phyloP scores from a whole-genome alignment of 2,329 filamentous ascomycete species.

The Colletotrichum orchidophilum region DNA sequence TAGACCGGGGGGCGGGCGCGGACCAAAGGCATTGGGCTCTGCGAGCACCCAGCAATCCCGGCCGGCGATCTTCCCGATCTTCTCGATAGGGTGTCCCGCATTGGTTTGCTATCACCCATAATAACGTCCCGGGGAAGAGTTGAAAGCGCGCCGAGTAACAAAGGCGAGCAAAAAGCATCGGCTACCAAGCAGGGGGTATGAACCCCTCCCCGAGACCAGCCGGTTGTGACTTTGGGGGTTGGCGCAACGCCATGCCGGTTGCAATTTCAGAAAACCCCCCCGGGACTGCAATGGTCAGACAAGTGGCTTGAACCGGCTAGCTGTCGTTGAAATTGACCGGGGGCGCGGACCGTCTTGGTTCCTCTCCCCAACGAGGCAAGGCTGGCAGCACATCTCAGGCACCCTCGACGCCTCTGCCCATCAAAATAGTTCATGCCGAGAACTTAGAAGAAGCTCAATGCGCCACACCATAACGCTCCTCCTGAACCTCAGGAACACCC shows the following conservation, averaged over 20 bases:
- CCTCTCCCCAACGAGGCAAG: neutral
- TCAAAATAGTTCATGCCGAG: slow-evolving; percentile 26
- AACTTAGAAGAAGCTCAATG: slow-evolving; percentile 21
- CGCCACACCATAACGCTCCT: slow-evolving; percentile 32
- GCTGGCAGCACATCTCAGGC: neutral
- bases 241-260: slow-evolving; percentile 28
- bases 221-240: neutral
- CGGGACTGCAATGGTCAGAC: slow-evolving; percentile 29
- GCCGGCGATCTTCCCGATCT: slow-evolving; percentile 21
- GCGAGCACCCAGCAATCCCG: neutral
- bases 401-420: slow-evolving; percentile 7
- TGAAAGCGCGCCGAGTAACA: neutral
- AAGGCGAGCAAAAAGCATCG: slow-evolving; percentile 1
- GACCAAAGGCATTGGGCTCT: slow-evolving; percentile 2
- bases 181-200: slow-evolving; percentile 29
- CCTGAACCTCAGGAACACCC: slow-evolving; percentile 2
- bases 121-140: slow-evolving; percentile 13
- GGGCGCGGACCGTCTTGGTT: slow-evolving; percentile 21
- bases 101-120: neutral
- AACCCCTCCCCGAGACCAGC: neutral
- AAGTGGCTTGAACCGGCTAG: slow-evolving; percentile 31
- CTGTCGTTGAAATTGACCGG: slow-evolving; percentile 31
- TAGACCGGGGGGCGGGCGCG: slow-evolving; percentile 20
- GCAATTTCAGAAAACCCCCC: slow-evolving; percentile 21
- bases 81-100: neutral